Base-by-base conservation (phyloP, 2,329 filamentous ascomycete species). In the Fusarium duplospermum region DNA sequence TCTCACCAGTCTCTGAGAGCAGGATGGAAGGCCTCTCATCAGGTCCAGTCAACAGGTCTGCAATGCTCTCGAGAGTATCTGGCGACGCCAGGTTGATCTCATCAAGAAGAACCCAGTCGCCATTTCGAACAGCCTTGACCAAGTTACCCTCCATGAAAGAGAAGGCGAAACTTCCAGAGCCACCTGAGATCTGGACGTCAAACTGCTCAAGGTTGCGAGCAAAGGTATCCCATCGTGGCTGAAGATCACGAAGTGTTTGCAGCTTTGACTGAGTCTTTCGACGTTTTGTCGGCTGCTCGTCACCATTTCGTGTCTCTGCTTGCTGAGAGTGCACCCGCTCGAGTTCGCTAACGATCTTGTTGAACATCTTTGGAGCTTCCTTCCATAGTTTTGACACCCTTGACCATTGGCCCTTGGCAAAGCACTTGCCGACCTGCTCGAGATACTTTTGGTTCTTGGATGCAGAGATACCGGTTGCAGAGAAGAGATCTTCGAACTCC, bases 71-170 rank as follows among this genome's bases (percentile, higher is more conserved):
- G 5, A 99, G 85, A 0, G 96, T 98, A 80, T 99, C 97, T 0
- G 96, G 92, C 0, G 96, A 96, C 7, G 96, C 96, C 71, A 99
- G 85, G 80, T 99, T 99, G 79, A 99, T 97, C 82, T 99, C 96
- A 80, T 99, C 96, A 29, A 98, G 88, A 20, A 99, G 88, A 31
- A 99, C 93, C 96, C 96, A 99, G 82, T 98, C 95, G 9, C 96
- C 96, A 79, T 98, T 98, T 45, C 96, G 90, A 27, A 96, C 92
- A n/a, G 97, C 96, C 83, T 97, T 97, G 66, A 99, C 93, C 71
- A 99, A 93, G 78, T 97, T 98, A 71, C 96, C 96, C 82, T 99
- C 96, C 1, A 98, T 90, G 80, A 99, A 99, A 1, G 94, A 94
- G 83, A 99, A 99, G 0, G 96, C 94, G 81, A 98, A 97, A 2